Conservation (phyloP, 768 basidiomycete genomes). For the Coprinopsis strossmayeri region DNA sequence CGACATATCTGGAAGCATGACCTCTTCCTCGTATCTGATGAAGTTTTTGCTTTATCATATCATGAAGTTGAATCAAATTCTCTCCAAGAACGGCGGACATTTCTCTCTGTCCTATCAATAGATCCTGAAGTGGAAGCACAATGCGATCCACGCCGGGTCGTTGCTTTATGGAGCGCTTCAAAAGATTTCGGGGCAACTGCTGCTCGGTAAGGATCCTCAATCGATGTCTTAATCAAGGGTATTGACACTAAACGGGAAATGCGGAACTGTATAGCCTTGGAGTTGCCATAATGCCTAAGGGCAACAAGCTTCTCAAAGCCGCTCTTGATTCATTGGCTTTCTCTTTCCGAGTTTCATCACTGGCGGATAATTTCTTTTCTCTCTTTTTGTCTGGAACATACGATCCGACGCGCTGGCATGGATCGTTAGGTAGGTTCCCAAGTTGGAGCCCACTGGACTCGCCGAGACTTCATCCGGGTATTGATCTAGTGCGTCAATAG, state of each 20-base stretch:
- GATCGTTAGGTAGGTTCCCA: neutral
- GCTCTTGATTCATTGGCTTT: neutral
- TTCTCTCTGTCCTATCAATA: neutral
- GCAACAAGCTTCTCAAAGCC: neutral
- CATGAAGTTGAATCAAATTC: neutral
- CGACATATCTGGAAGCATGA: neutral
- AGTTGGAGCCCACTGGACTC: no score
- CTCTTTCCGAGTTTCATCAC: neutral
- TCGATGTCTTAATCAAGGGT: no score
- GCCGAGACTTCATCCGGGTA: no score
- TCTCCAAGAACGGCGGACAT: neutral
- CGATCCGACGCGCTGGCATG: neutral
- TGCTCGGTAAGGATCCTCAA: neutral
- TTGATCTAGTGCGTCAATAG: neutral
- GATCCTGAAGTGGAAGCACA: neutral
- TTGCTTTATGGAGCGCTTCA: neutral
- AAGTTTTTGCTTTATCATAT: neutral
- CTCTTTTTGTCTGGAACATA: neutral
- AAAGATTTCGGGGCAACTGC: neutral
- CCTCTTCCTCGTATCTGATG: slow-evolving; percentile 1
- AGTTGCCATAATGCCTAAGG: neutral
- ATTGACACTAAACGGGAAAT: no score
- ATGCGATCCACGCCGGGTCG: neutral
- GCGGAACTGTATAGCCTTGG: neutral
- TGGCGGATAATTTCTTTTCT: neutral